Base-by-base conservation (phyloP, 139 green algal species). In the Volvox africanus region DNA sequence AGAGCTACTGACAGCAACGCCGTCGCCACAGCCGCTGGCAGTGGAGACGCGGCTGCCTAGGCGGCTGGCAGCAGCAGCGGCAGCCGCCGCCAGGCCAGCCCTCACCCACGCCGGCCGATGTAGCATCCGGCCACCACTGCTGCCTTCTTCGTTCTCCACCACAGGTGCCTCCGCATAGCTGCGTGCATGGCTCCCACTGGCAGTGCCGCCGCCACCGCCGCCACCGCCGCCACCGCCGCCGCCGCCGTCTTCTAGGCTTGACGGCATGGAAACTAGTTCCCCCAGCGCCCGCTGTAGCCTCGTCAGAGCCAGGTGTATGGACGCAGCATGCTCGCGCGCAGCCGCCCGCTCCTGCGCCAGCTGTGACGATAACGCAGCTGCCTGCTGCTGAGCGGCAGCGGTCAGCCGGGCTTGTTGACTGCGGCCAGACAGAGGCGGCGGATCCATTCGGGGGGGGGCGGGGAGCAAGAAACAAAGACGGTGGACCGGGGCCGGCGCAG, bases 221-320 rank as follows among this genome's bases (percentile, higher is more conserved):
- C 22, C 61, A 18, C 61, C 21, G 62, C 62, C 55, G 82, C 19
- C 32, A 9, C 61, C 61, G n/a, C 61, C 30, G 13, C 82, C 16
- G 61, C 61, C 19, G 62, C 6, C 62, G 21, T 88, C 82, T 20
- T 33, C 33, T 18, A 67, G 0, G 14, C 50, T 28, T 18, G 17
- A 1, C 2, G 80, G 50, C 28, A 50, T 30, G 28, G 69, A 44
- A 2, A 30, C 84, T 50, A 90, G 61, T 50, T 50, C 73, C 30
- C 86, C 86, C 50, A 90, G 75, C 75, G 86, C 86, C 55, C 80
- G 86, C 50, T 90, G 86, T 76, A 90, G 55, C 35, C 73, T 19
- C 0, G 55, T 69, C 21, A 90, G 73, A 22, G 86, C 75, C 0
- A 90, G 73, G 75, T 90, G 86, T 32, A 90, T 90, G 12, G 73